Percentiles rank a stretch among this genome's conserved stretches.
Conservation (phyloP, 305 asterid genomes). For the Withania somnifera region DNA sequence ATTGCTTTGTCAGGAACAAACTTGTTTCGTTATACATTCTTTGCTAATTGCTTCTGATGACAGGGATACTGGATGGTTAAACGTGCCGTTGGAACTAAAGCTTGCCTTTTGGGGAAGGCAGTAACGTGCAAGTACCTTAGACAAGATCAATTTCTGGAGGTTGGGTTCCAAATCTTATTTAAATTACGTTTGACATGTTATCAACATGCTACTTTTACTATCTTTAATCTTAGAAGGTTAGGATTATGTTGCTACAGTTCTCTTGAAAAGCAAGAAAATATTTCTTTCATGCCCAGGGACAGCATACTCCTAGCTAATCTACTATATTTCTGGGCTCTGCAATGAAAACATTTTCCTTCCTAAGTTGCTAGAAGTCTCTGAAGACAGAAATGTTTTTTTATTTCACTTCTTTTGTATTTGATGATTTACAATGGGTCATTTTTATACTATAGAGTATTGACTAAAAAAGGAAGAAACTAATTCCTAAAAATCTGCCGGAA, state of each 20-base stretch:
- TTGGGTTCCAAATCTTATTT: constrained; percentile 12
- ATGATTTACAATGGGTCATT: no score
- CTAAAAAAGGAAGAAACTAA: no score
- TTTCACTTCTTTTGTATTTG: no score
- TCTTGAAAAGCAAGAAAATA: background rate
- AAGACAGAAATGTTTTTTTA: no score
- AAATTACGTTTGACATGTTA: background rate
- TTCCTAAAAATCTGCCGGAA: no score
- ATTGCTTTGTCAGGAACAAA: constrained; percentile 7
- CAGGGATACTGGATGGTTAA: constrained; percentile 99
- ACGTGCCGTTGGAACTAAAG: constrained; percentile 98
- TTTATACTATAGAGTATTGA: no score
- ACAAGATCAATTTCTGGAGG: constrained; percentile 98
- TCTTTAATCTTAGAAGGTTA: background rate
- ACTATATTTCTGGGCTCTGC: no score
- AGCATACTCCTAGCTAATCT: no score
- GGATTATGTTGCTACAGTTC: no score
- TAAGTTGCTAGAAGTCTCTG: no score
- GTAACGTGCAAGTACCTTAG: constrained; percentile 86
- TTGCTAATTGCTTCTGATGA: constrained; percentile 2
- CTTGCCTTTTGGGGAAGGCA: constrained; percentile 96
- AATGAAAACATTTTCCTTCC: no score
- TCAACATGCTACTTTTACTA: background rate
- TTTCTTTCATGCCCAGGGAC: no score
- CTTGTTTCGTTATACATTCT: constrained; percentile 3